phyloP scores from a whole-genome alignment of 73 alveolate genomes.

The Tetrahymena malaccensis region DNA sequence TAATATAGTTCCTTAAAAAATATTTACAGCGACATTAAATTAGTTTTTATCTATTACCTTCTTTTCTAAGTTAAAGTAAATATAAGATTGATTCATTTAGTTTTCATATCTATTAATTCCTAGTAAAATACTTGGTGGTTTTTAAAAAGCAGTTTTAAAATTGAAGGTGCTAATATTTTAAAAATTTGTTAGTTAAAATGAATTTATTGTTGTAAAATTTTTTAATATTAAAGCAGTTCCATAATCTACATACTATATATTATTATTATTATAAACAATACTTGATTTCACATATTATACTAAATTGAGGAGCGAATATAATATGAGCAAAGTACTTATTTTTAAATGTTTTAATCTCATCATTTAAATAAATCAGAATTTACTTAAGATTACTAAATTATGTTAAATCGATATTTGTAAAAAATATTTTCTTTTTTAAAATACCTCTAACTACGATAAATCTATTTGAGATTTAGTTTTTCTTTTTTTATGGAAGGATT shows the following conservation, averaged over 20 bases:
- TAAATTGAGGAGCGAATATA: not conserved
- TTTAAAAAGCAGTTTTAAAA: not conserved
- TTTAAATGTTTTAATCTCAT: not conserved
- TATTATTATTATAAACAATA: too few relatives aligned
- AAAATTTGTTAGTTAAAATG: not conserved
- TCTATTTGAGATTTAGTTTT: not conserved
- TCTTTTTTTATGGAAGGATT: not conserved
- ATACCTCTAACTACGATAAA: not conserved
- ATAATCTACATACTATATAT: not conserved
- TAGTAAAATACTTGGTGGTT: not conserved
- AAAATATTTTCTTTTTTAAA: too few relatives aligned
- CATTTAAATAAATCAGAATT: not conserved
- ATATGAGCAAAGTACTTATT: not conserved
- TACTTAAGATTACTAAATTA: too few relatives aligned
- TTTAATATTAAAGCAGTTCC: not conserved
- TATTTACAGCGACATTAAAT: not conserved
- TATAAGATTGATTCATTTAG: not conserved
- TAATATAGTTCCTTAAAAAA: not conserved
- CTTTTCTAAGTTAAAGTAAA: too few relatives aligned
- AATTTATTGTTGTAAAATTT: not conserved
- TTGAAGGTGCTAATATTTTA: not conserved
- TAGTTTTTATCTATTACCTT: too few relatives aligned
- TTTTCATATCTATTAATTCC: not conserved
- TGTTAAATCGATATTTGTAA: too few relatives aligned
- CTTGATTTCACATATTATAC: not conserved